Evolutionary conservation across 768 basidiomycete species (phyloP), one percentile per base, ranked within the genome.

Genomic region (Ramaria rubella): DNA sequence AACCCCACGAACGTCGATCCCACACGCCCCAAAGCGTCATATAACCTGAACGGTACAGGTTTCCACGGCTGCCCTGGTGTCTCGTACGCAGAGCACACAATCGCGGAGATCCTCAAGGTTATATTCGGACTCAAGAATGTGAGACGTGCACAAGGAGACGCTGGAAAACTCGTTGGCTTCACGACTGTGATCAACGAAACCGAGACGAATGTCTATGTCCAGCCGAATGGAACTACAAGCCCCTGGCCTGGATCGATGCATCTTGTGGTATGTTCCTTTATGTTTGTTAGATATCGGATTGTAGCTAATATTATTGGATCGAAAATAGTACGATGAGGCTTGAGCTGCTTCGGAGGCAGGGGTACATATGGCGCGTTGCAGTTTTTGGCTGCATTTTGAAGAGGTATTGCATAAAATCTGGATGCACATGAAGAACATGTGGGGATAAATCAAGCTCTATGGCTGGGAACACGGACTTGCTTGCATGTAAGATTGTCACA

Each of bases 101-200:
- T 77, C 27, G 67, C 73, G 4, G 76, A 79, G 59, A 72, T 76
- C 36, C 62, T 81, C 50, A 73, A 72, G 63, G 69, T 67, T n/a
- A 67, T 82, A 30, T 78, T 80, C 68, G 59, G 60, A 40, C 63
- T 70, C 24, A 71, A 73, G 60, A 77, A 77, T 60, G 58, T 81
- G 33, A 73, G 76, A 23, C 75, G 77, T 31, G 79, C 77, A 1
- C 67, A 73, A 14, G 79, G 78, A 1, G 62, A 69, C 48, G 66
- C 73, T 11, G 81, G 81, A 1, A 61, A 58, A 30, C 67, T 79
- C 21, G 63, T 64, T 23, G 63, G 70, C 4, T 73, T 73, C 59
- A 61, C 61, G 44, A 51, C 71, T 12, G 65, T 68, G 36, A 68
- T 72, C 55, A 72, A 71, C 9, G 74, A 73, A 55, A 59, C 62